Conservation (phyloP, 1,284 basidiomycete species). For the Mycosarcoma maydis region DNA sequence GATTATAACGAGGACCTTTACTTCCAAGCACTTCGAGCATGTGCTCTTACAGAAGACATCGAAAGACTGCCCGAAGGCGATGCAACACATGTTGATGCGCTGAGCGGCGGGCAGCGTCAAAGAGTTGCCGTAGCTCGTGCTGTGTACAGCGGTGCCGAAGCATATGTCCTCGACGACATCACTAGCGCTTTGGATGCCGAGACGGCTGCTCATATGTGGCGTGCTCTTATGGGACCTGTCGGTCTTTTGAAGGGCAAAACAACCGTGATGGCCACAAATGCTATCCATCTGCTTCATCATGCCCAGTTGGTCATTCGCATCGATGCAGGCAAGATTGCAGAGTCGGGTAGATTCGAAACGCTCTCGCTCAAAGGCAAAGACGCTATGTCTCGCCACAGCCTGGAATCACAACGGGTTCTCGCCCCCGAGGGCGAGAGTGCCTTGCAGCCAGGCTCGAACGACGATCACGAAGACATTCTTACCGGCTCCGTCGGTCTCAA, state of each 20-base stretch:
- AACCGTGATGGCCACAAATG: constrained; percentile 54
- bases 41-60: constrained; percentile 57
- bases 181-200: constrained; percentile 73
- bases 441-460: no score
- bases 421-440: neutral
- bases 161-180: constrained; percentile 62
- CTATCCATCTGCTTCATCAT: constrained; percentile 45
- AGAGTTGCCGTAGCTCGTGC: constrained; percentile 61
- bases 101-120: constrained; percentile 63
- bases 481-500: constrained; percentile 34
- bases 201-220: constrained; percentile 71
- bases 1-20: constrained; percentile 54
- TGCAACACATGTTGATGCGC: constrained; percentile 50
- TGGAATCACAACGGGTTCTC: constrained; percentile 34
- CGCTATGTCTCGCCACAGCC: constrained; percentile 42
- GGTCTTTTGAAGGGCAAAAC: constrained; percentile 47
- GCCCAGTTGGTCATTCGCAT: constrained; percentile 39
- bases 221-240: constrained; percentile 31
- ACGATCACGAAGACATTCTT: constrained; percentile 30
- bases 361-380: constrained; percentile 48
- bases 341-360: constrained; percentile 40
- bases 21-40: constrained; percentile 47
- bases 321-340: constrained; percentile 48
- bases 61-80: constrained; percentile 57
- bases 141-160: constrained; percentile 56